A percentile compares a stretch with the other conserved stretches of the same genome.
phyloP scores from a whole-genome alignment of 805 yeast genomes.

The Metschnikowia kofuensis region DNA sequence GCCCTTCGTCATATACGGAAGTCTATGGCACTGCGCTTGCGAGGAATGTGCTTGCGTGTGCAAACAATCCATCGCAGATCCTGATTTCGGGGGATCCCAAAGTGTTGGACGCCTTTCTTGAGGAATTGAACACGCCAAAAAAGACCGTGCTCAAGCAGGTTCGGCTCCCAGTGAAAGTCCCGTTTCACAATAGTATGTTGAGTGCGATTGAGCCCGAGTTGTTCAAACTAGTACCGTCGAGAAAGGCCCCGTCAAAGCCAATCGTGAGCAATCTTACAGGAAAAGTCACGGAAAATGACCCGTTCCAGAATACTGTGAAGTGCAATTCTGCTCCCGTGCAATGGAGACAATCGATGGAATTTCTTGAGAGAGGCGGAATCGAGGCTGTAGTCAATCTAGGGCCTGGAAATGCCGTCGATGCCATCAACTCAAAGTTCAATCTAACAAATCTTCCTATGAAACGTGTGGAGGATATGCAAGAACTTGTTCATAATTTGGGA shows the following conservation, averaged over 20 bases:
- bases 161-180: constrained; percentile 44
- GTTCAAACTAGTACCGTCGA: constrained; percentile 14
- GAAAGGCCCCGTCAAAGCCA: constrained; percentile 21
- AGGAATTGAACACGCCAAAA: constrained; percentile 11
- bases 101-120: constrained; percentile 24
- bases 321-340: constrained; percentile 45
- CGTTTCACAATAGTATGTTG: constrained; percentile 48
- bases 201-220: constrained; percentile 35
- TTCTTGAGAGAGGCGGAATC: constrained; percentile 15
- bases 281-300: constrained; percentile 18
- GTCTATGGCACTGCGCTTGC: constrained; percentile 19
- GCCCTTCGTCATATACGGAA: constrained; percentile 20
- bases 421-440: constrained; percentile 16
- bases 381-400: constrained; percentile 32
- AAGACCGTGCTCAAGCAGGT: constrained; percentile 24
- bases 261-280: constrained; percentile 40
- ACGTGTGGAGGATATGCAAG: constrained; percentile 11
- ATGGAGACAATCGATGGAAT: constrained; percentile 37
- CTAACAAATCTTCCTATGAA: constrained; percentile 11
- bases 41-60: constrained; percentile 42
- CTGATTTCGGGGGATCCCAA: constrained; percentile 42
- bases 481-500: constrained; percentile 1
- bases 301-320: constrained; percentile 31
- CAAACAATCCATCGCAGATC: constrained; percentile 41
- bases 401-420: constrained; percentile 37